Evolutionary conservation across 2,329 filamentous ascomycete species (phyloP), one percentile per base, ranked within the genome.

Genomic region (Escovopsis sp.): DNA sequence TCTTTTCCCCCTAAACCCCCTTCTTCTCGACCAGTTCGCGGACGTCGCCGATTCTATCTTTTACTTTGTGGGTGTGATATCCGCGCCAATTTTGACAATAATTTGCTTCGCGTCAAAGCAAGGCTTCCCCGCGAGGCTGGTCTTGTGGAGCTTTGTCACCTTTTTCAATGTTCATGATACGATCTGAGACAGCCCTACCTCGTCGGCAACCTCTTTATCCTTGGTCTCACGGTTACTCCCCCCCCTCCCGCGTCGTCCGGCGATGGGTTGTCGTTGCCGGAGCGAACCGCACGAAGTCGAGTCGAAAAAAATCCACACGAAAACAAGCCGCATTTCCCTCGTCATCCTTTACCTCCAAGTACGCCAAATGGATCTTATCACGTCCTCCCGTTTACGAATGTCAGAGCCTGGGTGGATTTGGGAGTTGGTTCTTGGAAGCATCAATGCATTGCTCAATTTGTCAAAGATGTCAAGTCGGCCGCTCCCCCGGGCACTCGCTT

Each of bases 1-100:
- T 48, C 41, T 41, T 42, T 40, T 45, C 39, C 45, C 35, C n/a
- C 32, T 30, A 36, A 40, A 47, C 47, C 46, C 44, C 47, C 47
- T 20, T 20, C 20, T 48, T 35, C 44, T 39, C 43, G 39, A 46
- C 39, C 41, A 31, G 34, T 24, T 15, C 37, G 27, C 35, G 36
- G 35, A 38, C 37, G 20, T 35, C 20, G 41, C 35, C 37, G 37
- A 43, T 40, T 35, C 35, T 35, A 45, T 45, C 41, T 38, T 37
- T 35, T 42, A 37, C 34, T 37, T 33, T 37, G 40, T 42, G 40
- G 30, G 40, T 40, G n/a, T 42, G 34, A 39, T 37, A 35, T 36
- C 39, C 43, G 39, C 36, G 34, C 37, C 40, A 40, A 45, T 35
- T 30, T 38, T 42, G 36, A 37, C 37, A 39, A 39, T 24, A 42